Conservation (phyloP, 257 asterid species). For the Paulownia fortunei region DNA sequence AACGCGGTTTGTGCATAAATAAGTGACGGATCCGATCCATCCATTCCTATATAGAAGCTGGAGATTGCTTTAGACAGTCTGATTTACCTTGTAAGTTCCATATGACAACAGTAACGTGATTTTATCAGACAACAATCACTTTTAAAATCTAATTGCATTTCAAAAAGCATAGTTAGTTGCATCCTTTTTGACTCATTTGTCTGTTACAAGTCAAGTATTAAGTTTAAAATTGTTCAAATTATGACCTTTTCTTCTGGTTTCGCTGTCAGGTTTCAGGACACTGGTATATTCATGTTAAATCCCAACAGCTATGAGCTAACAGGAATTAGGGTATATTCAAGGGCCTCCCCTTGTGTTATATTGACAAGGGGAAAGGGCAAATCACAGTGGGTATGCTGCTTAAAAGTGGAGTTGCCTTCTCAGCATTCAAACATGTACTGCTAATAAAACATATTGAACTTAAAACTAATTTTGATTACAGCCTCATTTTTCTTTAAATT, state of each 20-base stretch:
- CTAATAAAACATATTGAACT: background rate
- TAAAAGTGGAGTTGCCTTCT: background rate
- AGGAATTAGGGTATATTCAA: background rate
- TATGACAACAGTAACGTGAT: conserved; percentile 23
- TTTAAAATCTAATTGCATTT: background rate
- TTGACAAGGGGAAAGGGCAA: background rate
- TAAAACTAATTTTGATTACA: too few relatives aligned
- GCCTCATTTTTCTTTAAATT: background rate
- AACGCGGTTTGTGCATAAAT: conserved; percentile 48
- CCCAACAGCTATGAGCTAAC: background rate
- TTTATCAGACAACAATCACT: background rate
- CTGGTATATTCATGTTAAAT: too few relatives aligned
- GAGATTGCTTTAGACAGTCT: background rate
- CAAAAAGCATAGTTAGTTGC: background rate
- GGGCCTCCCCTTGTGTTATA: background rate
- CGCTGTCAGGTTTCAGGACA: background rate
- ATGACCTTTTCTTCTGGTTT: background rate
- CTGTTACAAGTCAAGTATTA: background rate
- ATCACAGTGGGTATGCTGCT: background rate
- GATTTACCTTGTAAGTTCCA: background rate
- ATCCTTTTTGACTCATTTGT: background rate
- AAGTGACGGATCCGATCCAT: conserved; percentile 17
- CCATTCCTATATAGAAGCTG: background rate
- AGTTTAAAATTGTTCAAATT: background rate
- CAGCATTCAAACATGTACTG: conserved; percentile 2